A percentile compares a stretch with the other conserved stretches of the same genome.
Evolutionary conservation across 2,329 filamentous ascomycete species (phyloP).

Genomic region (Domatiomyces globalis): DNA sequence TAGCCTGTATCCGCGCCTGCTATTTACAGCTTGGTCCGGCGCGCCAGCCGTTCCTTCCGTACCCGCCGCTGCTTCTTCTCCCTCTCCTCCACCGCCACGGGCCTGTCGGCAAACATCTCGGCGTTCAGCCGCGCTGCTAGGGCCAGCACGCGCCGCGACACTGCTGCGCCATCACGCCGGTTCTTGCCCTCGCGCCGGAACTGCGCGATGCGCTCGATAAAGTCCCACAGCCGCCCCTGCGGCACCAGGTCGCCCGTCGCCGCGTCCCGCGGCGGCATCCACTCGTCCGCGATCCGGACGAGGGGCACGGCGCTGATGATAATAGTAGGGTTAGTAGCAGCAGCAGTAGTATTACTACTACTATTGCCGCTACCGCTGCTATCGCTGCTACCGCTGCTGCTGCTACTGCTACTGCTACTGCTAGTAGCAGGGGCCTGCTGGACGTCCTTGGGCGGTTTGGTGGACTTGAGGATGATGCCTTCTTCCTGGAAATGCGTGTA

Average conservation of each 20-base stretch:
- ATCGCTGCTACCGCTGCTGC: no score
- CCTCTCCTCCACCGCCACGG: neutral
- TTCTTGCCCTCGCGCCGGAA: slow-evolving; percentile 89
- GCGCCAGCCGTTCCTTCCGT: neutral
- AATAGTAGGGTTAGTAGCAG: no score
- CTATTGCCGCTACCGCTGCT: no score
- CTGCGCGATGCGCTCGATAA: slow-evolving; percentile 73
- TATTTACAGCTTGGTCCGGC: neutral
- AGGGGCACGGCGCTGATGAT: slow-evolving; percentile 18
- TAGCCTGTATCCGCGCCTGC: neutral
- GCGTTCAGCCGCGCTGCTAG: slow-evolving; percentile 62
- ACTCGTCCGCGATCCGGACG: slow-evolving; percentile 57
- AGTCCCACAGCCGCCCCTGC: slow-evolving; percentile 73
- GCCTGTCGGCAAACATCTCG: slow-evolving; percentile 32
- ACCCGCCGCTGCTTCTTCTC: neutral
- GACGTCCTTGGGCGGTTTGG: slow-evolving; percentile 46
- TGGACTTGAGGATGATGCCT: slow-evolving; percentile 58
- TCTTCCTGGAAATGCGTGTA: slow-evolving; percentile 82
- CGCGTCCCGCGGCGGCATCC: slow-evolving; percentile 55
- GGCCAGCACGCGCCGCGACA: slow-evolving; percentile 63
- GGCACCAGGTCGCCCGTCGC: slow-evolving; percentile 48
- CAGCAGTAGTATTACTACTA: no score
- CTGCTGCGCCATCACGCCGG: slow-evolving; percentile 78
- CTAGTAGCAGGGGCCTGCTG: slow-evolving; percentile 1
- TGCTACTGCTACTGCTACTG: neutral